Evolutionary conservation across 208 protist species (phyloP).

Genomic region (Tetramitus jugosus): DNA sequence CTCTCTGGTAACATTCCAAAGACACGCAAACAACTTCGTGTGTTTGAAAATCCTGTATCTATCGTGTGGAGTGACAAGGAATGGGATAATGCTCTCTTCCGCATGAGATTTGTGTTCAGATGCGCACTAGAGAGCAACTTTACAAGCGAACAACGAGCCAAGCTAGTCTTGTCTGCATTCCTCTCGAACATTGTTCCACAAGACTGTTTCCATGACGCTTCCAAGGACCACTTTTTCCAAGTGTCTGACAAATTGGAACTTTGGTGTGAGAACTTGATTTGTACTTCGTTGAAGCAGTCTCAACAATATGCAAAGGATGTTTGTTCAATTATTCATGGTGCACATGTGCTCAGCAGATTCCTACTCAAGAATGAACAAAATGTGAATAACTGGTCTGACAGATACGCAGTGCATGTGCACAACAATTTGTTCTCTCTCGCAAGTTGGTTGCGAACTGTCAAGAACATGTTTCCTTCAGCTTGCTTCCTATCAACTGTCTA

Average conservation of each 20-base stretch:
- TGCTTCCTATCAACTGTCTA: not conserved
- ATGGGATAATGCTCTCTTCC: constrained; percentile 6
- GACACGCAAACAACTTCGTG: not conserved
- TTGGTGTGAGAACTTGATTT: not conserved
- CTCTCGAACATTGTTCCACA: not conserved
- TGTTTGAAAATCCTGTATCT: not conserved
- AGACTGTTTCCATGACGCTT: no score
- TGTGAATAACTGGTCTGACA: no score
- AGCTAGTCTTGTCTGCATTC: not conserved
- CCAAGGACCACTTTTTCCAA: not conserved
- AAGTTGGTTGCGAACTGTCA: no score
- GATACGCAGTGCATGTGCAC: no score
- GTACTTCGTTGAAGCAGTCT: not conserved
- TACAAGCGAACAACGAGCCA: not conserved
- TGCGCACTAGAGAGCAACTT: not conserved
- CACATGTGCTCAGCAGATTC: no score
- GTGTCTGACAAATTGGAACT: not conserved
- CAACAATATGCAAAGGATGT: not conserved
- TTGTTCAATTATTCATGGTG: no score
- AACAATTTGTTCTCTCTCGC: no score
- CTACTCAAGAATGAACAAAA: no score
- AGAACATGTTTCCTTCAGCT: no score
- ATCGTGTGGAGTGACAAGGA: not conserved
- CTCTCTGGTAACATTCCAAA: not conserved
- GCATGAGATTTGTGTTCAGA: not conserved